These are phyloP conservation scores for Dichotomocladium elegans DNA, from an alignment of 371 early-diverging fungal species.

Conservation along the genomic window DNA sequence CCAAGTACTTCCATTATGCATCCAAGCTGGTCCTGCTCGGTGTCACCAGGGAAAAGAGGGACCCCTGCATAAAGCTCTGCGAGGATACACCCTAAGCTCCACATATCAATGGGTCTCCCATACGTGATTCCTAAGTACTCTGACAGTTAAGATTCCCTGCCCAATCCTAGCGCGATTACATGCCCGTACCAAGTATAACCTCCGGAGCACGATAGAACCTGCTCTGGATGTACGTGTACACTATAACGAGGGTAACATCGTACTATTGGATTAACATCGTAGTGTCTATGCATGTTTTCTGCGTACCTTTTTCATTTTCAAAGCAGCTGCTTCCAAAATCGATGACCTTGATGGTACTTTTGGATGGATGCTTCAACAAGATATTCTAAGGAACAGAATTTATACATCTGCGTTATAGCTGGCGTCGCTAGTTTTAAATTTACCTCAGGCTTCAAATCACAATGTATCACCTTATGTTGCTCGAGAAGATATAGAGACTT, in stretches of 20 bases:
- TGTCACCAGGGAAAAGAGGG: conserved; percentile 90
- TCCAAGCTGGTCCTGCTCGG: conserved; percentile 86
- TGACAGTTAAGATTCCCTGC: no score
- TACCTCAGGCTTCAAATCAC: conserved; percentile 98
- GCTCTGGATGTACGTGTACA: conserved; percentile 94
- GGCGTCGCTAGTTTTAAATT: neutral
- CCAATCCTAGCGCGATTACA: no score
- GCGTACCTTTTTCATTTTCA: conserved; percentile 64
- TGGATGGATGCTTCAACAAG: conserved; percentile 58
- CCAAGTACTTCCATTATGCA: conserved; percentile 89
- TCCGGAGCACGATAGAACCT: conserved; percentile 98
- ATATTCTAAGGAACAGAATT: no score
- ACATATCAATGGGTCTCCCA: conserved; percentile 95
- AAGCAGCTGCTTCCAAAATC: conserved; percentile 97
- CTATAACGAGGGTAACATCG: conserved; percentile 10
- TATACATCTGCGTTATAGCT: no score
- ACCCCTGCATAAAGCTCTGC: conserved; percentile 92
- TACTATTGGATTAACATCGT: neutral
- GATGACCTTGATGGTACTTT: conserved; percentile 89
- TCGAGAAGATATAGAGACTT: conserved; percentile 80
- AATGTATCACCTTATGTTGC: conserved; percentile 88
- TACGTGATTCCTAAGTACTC: conserved; percentile 65
- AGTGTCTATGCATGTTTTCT: neutral
- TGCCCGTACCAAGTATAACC: conserved; percentile 81
- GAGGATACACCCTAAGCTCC: conserved; percentile 98